Base-by-base conservation (phyloP, 352 stramenopile species). In the Globisporangium uncinulatum region DNA sequence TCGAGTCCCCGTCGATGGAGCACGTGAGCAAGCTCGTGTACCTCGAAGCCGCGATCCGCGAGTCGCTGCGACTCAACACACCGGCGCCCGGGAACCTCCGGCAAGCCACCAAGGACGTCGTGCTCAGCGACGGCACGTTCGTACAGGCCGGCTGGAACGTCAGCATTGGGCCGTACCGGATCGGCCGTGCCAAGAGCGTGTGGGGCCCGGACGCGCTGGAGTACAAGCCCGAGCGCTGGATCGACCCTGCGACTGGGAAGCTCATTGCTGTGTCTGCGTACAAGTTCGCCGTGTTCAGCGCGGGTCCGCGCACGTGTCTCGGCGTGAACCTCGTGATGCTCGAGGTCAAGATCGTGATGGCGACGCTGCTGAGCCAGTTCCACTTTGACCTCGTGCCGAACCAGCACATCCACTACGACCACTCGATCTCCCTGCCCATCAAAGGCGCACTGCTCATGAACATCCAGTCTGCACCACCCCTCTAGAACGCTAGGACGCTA, bases 101-200 rank as follows among this genome's bases (percentile, higher is more conserved):
- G 36, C 36, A 61, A 15, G 52, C 59, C 6, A 62, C 57, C n/a
- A 51, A 59, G 1, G 78, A 85, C 62, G 76, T 74, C 0, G 57
- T 79, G 58, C 67, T 87, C 9, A 61, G 70, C 36, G 75, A 91
- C 54, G 80, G 71, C 46, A 87, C 78, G n/a, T 76, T 78, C 37
- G 58, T 91, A 1, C 39, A 51, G 0, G 52, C 21, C 10, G 64
- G 63, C 13, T 70, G 57, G 11, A 62, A 66, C 50, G 69, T 86
- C 19, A 65, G 57, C 14, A 69, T 78, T 36, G 51, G 68, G 4
- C 45, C 66, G 2, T 91, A 79, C 51, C 63, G 59, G 0, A 76
- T 83, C 42, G 74, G 66, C 6, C 72, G 69, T 6, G 51, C 74
- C 4, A 62, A 62, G 24, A 67, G 61, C 19, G 61, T 89, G 9